These are phyloP conservation scores for Phytophthora quininea DNA, from an alignment of 352 stramenopile species.

Conservation along the genomic window DNA sequence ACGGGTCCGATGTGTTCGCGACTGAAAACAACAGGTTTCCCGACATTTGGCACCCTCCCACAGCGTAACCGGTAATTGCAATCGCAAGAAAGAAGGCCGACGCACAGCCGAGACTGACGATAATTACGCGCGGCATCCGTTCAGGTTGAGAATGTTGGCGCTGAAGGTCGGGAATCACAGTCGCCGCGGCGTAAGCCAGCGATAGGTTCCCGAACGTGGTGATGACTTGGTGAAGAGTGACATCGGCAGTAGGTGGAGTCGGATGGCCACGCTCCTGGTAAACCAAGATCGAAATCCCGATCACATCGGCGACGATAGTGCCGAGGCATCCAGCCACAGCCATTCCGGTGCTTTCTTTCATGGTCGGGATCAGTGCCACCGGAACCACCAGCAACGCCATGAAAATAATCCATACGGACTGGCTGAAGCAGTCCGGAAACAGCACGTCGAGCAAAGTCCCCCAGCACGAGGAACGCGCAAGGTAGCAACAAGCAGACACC, in stretches of 20 bases:
- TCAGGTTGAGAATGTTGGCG: conserved; percentile 33
- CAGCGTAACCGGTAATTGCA: conserved; percentile 27
- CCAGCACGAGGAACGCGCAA: conserved; percentile 34
- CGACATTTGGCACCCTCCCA: conserved; percentile 36
- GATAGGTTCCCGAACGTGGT: conserved; percentile 22
- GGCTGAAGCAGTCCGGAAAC: conserved; percentile 28
- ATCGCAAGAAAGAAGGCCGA: conserved; percentile 34
- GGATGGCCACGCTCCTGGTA: conserved; percentile 20
- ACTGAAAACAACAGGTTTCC: conserved; percentile 20
- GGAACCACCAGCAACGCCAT: conserved; percentile 18
- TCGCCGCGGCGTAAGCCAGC: conserved; percentile 18
- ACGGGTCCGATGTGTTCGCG: conserved; percentile 17
- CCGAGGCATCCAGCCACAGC: conserved; percentile 18
- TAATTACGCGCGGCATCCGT: conserved; percentile 39
- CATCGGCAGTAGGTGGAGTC: conserved; percentile 12
- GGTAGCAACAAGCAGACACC: conserved; percentile 24
- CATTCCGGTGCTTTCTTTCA: conserved; percentile 19
- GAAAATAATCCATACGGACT: conserved; percentile 21
- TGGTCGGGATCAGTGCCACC: conserved; percentile 17
- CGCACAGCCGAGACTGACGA: conserved; percentile 30
- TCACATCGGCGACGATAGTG: conserved; percentile 18
- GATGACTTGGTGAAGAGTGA: conserved; percentile 16
- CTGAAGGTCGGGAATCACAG: conserved; percentile 19
- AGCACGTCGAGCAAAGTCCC: conserved; percentile 29
- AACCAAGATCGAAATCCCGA: conserved; percentile 12